A percentile compares a stretch with the other conserved stretches of the same genome.
These are phyloP conservation scores for Daldinia childiae DNA, from an alignment of 495 filamentous ascomycete species.

Conservation along the genomic window DNA sequence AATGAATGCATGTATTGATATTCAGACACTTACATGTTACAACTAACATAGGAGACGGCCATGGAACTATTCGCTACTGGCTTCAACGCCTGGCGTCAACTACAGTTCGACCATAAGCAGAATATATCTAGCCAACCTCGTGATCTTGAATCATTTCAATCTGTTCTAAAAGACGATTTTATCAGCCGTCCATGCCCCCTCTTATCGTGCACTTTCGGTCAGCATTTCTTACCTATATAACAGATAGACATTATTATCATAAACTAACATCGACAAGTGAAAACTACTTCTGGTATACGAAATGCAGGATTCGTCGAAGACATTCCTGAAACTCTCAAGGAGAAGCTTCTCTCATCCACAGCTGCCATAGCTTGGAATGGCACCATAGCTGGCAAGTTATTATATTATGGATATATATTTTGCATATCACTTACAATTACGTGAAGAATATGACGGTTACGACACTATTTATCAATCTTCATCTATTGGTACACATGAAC, in stretches of 20 bases:
- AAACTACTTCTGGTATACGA: slow-evolving; percentile 39
- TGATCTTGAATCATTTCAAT: slow-evolving; percentile 53
- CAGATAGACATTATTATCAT: background rate
- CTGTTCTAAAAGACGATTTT: slow-evolving; percentile 46
- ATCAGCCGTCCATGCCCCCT: slow-evolving; percentile 45
- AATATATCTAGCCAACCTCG: slow-evolving; percentile 45
- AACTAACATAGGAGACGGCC: background rate
- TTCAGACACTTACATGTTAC: background rate
- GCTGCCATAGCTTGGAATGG: slow-evolving; percentile 50
- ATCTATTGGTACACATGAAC: slow-evolving; percentile 16
- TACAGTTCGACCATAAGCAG: slow-evolving; percentile 45
- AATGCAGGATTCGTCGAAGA: slow-evolving; percentile 40
- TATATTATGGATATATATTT: background rate
- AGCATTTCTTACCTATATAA: slow-evolving; percentile 19
- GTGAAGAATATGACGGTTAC: slow-evolving; percentile 39
- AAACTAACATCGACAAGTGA: slow-evolving; percentile 39
- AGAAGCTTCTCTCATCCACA: slow-evolving; percentile 29
- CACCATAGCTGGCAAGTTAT: slow-evolving; percentile 38
- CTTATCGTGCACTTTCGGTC: slow-evolving; percentile 54
- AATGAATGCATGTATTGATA: too few species aligned
- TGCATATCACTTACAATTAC: slow-evolving; percentile 8
- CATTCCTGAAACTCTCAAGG: slow-evolving; percentile 10
- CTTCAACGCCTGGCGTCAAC: slow-evolving; percentile 62
- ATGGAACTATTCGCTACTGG: slow-evolving; percentile 63
- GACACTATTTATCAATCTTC: slow-evolving; percentile 43